Percentiles rank a stretch among this genome's conserved stretches.
Evolutionary conservation across 345 rosid genomes (phyloP).

Genomic region (Atalantia buxifolia): DNA sequence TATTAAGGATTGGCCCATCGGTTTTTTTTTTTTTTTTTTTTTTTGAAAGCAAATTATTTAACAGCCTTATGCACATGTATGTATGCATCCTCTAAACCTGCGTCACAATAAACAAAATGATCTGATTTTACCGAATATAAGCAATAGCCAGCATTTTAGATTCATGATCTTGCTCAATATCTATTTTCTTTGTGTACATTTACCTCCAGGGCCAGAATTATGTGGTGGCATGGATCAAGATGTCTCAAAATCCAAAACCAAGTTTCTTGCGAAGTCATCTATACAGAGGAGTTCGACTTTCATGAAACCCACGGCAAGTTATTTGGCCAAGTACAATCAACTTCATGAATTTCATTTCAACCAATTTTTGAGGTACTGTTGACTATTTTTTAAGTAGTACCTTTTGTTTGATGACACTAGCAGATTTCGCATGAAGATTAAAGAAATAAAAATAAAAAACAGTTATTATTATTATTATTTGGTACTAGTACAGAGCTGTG

Average conservation of each 20-base stretch:
- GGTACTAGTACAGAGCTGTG: background rate
- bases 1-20: background rate
- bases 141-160: background rate
- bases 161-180: background rate
- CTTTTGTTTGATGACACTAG: background rate
- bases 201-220: conserved; percentile 25
- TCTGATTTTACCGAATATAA: background rate
- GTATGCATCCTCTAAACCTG: background rate
- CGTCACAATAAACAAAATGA: background rate
- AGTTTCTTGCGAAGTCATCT: conserved; percentile 25
- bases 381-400: background rate
- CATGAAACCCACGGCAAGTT: conserved; percentile 86
- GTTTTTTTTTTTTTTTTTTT: background rate
- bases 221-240: conserved; percentile 18
- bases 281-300: conserved; percentile 48
- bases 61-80: background rate
- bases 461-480: background rate
- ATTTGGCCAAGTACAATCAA: conserved; percentile 68
- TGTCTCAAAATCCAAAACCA: conserved; percentile 10
- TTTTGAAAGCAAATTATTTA: background rate
- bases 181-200: background rate
- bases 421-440: background rate
- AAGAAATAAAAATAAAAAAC: background rate
- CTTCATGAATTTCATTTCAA: conserved; percentile 34
- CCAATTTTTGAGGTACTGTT: conserved; percentile 43